phyloP scores from a whole-genome alignment of 73 alveolate genomes.

The Paramecium sonneborni region DNA sequence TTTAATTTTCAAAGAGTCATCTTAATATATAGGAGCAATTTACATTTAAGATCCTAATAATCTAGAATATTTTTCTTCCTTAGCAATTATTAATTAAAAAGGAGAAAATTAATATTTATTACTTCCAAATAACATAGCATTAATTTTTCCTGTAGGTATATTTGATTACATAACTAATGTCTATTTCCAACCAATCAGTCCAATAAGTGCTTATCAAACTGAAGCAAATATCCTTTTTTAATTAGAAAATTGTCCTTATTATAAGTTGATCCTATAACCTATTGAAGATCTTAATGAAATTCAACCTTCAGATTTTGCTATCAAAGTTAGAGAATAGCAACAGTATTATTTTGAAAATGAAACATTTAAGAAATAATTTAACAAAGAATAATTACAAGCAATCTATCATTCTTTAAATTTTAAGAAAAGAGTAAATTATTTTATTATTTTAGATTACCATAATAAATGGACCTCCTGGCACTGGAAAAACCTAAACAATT shows the following conservation, averaged over 20 bases:
- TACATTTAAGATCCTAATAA: not conserved
- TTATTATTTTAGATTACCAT: not conserved
- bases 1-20: not conserved
- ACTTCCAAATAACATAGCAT: not conserved
- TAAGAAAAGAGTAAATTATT: not conserved
- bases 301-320: not conserved
- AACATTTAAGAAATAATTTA: not conserved
- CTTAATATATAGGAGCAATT: not conserved
- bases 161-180: not conserved
- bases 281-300: not conserved
- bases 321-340: not conserved
- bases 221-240: not conserved
- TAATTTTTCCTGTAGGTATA: not conserved
- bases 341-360: not conserved
- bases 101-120: not conserved
- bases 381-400: not conserved
- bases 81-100: not conserved
- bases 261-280: not conserved
- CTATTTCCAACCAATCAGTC: not conserved
- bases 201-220: not conserved
- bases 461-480: constrained; percentile 28
- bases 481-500: constrained; percentile 21
- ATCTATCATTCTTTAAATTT: not conserved
- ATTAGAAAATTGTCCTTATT: not conserved
- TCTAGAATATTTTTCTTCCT: not conserved